phyloP scores from a whole-genome alignment of 202 grass and related monocot genomes.

The Setaria viridis region DNA sequence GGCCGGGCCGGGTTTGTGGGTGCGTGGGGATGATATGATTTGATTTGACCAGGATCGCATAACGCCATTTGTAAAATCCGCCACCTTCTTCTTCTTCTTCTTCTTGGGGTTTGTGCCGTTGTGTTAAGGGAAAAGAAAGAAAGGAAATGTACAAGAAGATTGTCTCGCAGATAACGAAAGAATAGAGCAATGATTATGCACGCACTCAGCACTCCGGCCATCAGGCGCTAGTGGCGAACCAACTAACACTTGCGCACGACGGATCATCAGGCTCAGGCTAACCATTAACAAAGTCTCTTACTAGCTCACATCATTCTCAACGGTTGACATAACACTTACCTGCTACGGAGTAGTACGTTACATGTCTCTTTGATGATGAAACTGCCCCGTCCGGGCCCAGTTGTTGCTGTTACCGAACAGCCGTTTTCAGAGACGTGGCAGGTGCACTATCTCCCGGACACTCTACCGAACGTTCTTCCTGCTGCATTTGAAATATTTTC shows the following conservation, averaged over 20 bases:
- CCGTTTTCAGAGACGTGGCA: slow-evolving; percentile 26
- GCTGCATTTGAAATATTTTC: not conserved
- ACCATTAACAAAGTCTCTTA: not conserved
- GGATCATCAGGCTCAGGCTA: not conserved
- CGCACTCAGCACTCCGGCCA: slow-evolving; percentile 39
- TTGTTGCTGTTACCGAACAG: not conserved
- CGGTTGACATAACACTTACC: not conserved
- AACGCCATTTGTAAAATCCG: slow-evolving; percentile 59
- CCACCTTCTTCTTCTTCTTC: not conserved
- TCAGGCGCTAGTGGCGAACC: slow-evolving; percentile 34
- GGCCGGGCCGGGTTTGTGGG: not conserved
- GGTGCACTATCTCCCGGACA: slow-evolving; percentile 30
- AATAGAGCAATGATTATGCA: not conserved
- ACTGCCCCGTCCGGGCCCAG: not conserved
- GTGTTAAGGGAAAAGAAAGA: slow-evolving; percentile 16
- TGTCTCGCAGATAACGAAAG: slow-evolving; percentile 18
- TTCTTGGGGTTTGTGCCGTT: slow-evolving; percentile 16
- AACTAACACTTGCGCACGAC: not conserved
- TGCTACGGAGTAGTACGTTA: not conserved
- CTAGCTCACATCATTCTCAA: not conserved
- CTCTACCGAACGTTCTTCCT: not conserved
- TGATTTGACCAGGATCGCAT: slow-evolving; percentile 34
- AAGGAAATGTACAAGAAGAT: slow-evolving; percentile 51
- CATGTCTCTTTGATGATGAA: not conserved
- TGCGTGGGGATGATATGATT: slow-evolving; percentile 18